phyloP scores from a whole-genome alignment of 345 rosid genomes.

The Ceriops zippeliana region DNA sequence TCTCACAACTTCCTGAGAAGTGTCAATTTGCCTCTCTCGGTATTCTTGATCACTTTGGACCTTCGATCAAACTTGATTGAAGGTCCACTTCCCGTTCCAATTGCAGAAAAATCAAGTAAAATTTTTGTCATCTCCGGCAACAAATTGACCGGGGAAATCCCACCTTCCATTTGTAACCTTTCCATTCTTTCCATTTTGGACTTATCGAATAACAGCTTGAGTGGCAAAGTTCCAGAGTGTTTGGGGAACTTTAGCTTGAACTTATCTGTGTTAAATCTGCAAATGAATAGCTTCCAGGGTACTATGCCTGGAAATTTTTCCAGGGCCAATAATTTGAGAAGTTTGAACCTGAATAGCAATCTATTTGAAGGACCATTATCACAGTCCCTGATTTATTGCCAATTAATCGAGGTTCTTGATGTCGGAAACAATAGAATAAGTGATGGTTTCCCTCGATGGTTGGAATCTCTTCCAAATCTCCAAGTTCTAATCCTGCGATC shows the following conservation, averaged over 20 bases:
- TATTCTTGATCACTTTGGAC: constrained; percentile 9
- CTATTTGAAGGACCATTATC: constrained; percentile 16
- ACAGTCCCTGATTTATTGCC: constrained; percentile 10
- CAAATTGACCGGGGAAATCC: constrained; percentile 17
- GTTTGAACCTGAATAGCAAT: constrained; percentile 1
- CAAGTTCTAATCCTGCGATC: constrained; percentile 10
- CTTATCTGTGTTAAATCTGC: constrained; percentile 14
- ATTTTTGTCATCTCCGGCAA: constrained; percentile 4
- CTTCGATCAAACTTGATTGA: constrained; percentile 17
- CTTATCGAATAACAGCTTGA: constrained; percentile 25
- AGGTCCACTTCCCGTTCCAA: constrained; percentile 19
- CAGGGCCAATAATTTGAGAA: not conserved
- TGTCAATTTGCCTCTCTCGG: not conserved
- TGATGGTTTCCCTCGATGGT: constrained; percentile 17
- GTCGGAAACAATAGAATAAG: not conserved
- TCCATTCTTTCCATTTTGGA: not conserved
- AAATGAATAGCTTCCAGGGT: constrained; percentile 17
- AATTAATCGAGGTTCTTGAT: constrained; percentile 13
- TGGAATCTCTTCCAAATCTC: constrained; percentile 2
- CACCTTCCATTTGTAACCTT: constrained; percentile 18
- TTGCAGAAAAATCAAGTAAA: not conserved
- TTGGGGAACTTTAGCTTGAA: constrained; percentile 5
- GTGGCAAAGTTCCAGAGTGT: constrained; percentile 25
- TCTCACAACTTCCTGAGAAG: constrained; percentile 16
- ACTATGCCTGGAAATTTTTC: constrained; percentile 9